A percentile compares a stretch with the other conserved stretches of the same genome.
Evolutionary conservation across 352 stramenopile genomes (phyloP).

Genomic region (Phytophthora aleatoria): DNA sequence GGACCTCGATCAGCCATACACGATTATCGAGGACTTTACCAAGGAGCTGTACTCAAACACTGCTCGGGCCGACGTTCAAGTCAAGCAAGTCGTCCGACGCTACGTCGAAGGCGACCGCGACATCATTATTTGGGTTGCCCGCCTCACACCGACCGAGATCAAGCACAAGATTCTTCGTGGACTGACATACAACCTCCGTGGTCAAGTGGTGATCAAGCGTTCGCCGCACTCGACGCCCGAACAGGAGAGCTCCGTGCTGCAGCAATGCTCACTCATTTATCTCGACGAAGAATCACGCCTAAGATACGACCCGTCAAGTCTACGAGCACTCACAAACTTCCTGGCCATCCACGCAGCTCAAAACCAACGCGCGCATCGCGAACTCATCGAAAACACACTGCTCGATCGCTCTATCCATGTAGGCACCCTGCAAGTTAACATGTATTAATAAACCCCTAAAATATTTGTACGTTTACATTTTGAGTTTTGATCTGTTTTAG

Average conservation of each 20-base stretch:
- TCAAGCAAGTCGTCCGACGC: constrained; percentile 55
- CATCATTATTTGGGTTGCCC: constrained; percentile 56
- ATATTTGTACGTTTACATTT: neutral
- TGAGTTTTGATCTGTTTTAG: constrained; percentile 2
- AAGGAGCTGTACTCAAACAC: constrained; percentile 54
- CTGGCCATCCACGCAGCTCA: constrained; percentile 18
- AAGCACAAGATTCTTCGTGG: constrained; percentile 45
- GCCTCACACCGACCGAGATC: constrained; percentile 40
- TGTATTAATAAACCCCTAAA: too few relatives aligned
- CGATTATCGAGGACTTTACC: constrained; percentile 58
- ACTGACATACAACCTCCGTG: constrained; percentile 50
- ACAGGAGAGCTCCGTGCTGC: constrained; percentile 9
- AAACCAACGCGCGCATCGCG: constrained; percentile 19
- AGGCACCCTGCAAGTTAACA: too few relatives aligned
- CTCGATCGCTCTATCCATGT: neutral
- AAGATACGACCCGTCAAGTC: constrained; percentile 15
- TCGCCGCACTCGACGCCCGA: constrained; percentile 22
- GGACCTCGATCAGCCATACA: constrained; percentile 39
- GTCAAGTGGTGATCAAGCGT: constrained; percentile 49
- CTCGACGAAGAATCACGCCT: constrained; percentile 16
- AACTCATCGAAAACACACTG: constrained; percentile 17
- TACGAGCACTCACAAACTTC: constrained; percentile 11
- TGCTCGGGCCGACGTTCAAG: constrained; percentile 49
- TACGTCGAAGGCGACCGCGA: constrained; percentile 55
- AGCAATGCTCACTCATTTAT: constrained; percentile 24